phyloP scores from a whole-genome alignment of 2,329 filamentous ascomycete genomes.

The Microcyclospora tardicrescens region DNA sequence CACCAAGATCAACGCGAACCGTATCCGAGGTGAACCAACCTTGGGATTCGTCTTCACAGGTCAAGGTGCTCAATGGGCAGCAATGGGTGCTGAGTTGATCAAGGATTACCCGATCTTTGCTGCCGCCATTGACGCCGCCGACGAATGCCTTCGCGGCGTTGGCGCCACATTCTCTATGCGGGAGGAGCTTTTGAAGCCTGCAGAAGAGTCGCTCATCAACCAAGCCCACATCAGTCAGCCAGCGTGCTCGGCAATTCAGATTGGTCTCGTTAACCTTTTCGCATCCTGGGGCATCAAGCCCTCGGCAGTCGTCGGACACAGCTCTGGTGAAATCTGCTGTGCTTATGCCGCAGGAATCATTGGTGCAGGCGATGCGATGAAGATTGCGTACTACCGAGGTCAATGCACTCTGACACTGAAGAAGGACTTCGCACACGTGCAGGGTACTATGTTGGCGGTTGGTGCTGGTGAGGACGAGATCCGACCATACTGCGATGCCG shows the following conservation, averaged over 20 bases:
- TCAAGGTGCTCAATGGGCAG: conserved; percentile 12
- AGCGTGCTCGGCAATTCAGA: conserved; percentile 42
- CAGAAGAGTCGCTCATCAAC: conserved; percentile 5
- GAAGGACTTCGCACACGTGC: not conserved
- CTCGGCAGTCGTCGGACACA: conserved; percentile 17
- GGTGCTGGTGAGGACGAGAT: conserved; percentile 18
- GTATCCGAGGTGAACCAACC: not conserved
- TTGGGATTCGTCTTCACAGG: conserved; percentile 10
- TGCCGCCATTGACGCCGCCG: not conserved
- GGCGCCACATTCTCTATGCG: conserved; percentile 1
- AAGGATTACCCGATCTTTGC: conserved; percentile 3
- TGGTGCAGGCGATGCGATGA: conserved; percentile 8
- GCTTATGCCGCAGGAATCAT: conserved; percentile 17
- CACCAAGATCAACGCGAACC: not conserved
- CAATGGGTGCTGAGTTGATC: conserved; percentile 13
- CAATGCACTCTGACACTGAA: conserved; percentile 3
- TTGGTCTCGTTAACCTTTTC: conserved; percentile 34
- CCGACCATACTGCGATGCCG: not conserved
- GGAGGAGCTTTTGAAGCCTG: conserved; percentile 2
- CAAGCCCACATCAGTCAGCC: conserved; percentile 35
- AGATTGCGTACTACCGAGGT: conserved; percentile 14
- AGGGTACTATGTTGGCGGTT: conserved; percentile 24
- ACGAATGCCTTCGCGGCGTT: not conserved
- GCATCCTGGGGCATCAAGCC: conserved; percentile 11
- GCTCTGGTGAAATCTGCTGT: conserved; percentile 22